Base-by-base conservation (phyloP, 495 filamentous ascomycete species). In the Penicillium diatomitis region DNA sequence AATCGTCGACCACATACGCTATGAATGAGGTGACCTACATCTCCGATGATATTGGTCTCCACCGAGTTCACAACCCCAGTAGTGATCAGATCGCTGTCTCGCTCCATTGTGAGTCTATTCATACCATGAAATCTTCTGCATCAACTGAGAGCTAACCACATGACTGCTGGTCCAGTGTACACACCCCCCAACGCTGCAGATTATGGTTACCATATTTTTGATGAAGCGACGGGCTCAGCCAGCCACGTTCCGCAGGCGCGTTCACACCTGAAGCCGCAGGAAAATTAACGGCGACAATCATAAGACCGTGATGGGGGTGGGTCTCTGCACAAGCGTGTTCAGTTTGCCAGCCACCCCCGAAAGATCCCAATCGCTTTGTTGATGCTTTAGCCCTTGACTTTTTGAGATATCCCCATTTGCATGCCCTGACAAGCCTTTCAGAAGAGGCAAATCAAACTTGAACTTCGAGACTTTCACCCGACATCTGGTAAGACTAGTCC, bases 41-140 rank as follows among this genome's bases (percentile, higher is more conserved):
- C 69, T 79, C 83, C 6, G 87, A 92, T 56, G 69, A 74, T 68
- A 81, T 92, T 33, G 90, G 90, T 0, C 72, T 96, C 29, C 90
- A 96, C 63, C 77, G 79, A 4, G 83, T 96, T 47, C 76, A 79
- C 49, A 96, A 95, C 58, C 77, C 79, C 28, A 78, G 78, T 56
- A 60, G 57, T 12, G 74, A 73, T 41, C 77, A 88, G 50, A 77
- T 83, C 48, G 90, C 90, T 49, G 86, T 95, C 42, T 91, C 87
- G 32, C 67, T 96, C 41, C 90, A 96, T 65, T 60, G 83, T 85
- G 71, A 66, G 82, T 74, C 4, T 8, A 39, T 12, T 11, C 11
- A 40, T 29, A 9, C 5, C 5, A 10, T 5, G 20, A 20, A 20
- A 20, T 20, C 2, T 20, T 9, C 10, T 38, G 27, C 7, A 20